Evolutionary conservation across 208 protist species (phyloP), one percentile per base, ranked within the genome.

Genomic region (Acanthamoeba divionensis): DNA sequence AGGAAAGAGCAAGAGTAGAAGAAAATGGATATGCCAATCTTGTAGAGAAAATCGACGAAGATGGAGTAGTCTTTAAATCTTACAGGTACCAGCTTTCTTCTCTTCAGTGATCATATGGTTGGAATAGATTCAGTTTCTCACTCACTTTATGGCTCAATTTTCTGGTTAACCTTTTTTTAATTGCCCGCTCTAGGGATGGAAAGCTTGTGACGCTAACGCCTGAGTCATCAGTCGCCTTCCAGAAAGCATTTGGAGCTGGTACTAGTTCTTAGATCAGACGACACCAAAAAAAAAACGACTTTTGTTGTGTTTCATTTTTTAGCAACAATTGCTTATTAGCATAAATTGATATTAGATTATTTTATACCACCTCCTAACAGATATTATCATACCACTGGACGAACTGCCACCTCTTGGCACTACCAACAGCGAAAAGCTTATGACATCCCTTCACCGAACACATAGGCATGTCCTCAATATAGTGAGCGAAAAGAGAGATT

Each of bases 351-450:
- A n/a, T n/a, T n/a, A n/a, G n/a, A n/a, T n/a, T n/a, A n/a, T n/a
- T n/a, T n/a, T n/a, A n/a, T n/a, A n/a, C n/a, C n/a, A n/a, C n/a
- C n/a, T 18, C 7, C 38, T n/a, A n/a, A 10, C 90, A 10, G 92
- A 94, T 80, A 94, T 94, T 7, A 94, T 94, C 41, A 92, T 94
- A 21, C 92, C 92, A 12, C 83, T 94, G 0, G 92, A 94, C 73
- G 90, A 92, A 26, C 48, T 94, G 41, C 80, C 80, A 47, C 86
- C 92, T 1, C 60, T 91, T 8, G 41, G 91, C 26, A 75, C 71
- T 21, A 45, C 66, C 8, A 38, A 89, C 12, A 31, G 29, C 13
- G 0, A 90, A 2, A 24, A 75, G 10, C 26, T 94, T 3, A 36
- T 82, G n/a, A 55, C 48, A 12, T 92, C 92, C 3, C 55, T 94